Evolutionary conservation across 768 basidiomycete species (phyloP).

Genomic region (Tephrocybe rancida): DNA sequence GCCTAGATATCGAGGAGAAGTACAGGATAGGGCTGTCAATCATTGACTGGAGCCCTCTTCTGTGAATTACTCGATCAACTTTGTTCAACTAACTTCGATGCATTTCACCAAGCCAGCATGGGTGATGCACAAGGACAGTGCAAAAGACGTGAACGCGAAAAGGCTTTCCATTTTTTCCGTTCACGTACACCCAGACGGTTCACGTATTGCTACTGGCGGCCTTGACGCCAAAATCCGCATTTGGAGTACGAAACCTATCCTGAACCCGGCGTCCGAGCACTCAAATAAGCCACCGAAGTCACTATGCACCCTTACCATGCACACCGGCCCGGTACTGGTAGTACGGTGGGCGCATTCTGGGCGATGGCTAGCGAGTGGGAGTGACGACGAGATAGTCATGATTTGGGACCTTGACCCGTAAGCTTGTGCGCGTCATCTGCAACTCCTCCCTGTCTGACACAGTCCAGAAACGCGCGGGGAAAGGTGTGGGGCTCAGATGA

Average conservation of each 20-base stretch:
- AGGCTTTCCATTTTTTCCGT: slow-evolving; percentile 88
- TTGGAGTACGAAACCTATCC: slow-evolving; percentile 95
- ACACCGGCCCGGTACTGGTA: slow-evolving; percentile 89
- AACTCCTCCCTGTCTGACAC: slow-evolving; percentile 4
- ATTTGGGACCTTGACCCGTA: slow-evolving; percentile 98
- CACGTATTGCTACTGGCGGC: slow-evolving; percentile 95
- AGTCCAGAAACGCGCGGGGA: slow-evolving; percentile 68
- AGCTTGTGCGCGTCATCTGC: slow-evolving; percentile 34
- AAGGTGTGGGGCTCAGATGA: slow-evolving; percentile 96
- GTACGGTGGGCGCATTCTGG: slow-evolving; percentile 96
- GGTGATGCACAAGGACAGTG: slow-evolving; percentile 80
- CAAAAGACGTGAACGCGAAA: slow-evolving; percentile 66
- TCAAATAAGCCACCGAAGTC: slow-evolving; percentile 81
- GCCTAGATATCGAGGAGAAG: no score
- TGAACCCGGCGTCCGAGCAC: slow-evolving; percentile 69
- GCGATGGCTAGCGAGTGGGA: slow-evolving; percentile 92
- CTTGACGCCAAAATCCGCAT: slow-evolving; percentile 95
- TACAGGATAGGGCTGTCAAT: not conserved
- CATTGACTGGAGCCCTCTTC: not conserved
- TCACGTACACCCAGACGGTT: slow-evolving; percentile 94
- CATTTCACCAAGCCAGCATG: slow-evolving; percentile 88
- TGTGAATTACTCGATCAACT: not conserved
- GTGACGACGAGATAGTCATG: slow-evolving; percentile 95
- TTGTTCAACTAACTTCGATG: slow-evolving; percentile 57
- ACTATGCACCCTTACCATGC: slow-evolving; percentile 89